A percentile compares a stretch with the other conserved stretches of the same genome.
Evolutionary conservation across 164 flowering plant genomes (phyloP).

Genomic region (Berberis thunbergii): DNA sequence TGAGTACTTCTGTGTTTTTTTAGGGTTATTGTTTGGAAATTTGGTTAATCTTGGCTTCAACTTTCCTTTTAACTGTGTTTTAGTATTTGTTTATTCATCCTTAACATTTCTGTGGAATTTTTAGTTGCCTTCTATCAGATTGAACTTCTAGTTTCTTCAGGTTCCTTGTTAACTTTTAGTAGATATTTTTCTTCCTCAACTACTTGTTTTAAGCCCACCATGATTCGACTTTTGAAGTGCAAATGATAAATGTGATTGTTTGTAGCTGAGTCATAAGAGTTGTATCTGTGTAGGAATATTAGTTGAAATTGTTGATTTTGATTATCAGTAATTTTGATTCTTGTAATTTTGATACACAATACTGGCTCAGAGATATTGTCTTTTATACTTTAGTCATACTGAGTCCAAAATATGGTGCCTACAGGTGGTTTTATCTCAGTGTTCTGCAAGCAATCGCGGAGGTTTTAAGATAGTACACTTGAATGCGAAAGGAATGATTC

Average conservation of each 20-base stretch:
- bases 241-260: no score
- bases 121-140: no score
- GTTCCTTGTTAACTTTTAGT: no score
- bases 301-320: background rate
- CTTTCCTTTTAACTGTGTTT: background rate
- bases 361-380: background rate
- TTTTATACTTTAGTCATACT: background rate
- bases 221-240: no score
- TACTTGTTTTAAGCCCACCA: no score
- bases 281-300: no score
- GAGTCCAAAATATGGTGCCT: background rate
- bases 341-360: background rate
- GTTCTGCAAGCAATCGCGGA: conserved; percentile 66
- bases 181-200: no score
- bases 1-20: background rate
- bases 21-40: background rate
- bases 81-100: background rate
- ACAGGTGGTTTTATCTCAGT: conserved; percentile 90
- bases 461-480: conserved; percentile 70
- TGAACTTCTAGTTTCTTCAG: no score
- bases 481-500: conserved; percentile 41
- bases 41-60: background rate
- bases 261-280: no score
- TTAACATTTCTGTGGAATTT: no score
- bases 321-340: background rate